These are phyloP conservation scores for Flaveria bidentis DNA, from an alignment of 129 eudicot species.

Conservation along the genomic window DNA sequence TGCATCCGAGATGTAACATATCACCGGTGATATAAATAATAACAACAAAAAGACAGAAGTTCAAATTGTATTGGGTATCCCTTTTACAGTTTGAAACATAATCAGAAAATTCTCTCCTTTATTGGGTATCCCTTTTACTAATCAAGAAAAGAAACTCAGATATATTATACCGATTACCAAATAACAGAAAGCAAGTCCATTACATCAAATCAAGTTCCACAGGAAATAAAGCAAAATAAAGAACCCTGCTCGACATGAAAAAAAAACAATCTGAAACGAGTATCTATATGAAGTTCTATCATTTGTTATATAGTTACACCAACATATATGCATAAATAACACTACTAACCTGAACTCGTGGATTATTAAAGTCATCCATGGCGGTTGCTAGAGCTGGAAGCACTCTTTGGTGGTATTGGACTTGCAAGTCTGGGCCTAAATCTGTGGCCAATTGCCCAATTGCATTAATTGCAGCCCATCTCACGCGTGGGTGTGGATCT, in stretches of 20 bases:
- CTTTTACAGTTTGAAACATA: not conserved
- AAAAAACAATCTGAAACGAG: not conserved
- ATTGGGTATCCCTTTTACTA: not conserved
- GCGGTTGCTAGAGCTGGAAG: slow-evolving; percentile 87
- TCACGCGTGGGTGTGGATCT: slow-evolving; percentile 92
- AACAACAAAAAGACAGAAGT: too few relatives aligned
- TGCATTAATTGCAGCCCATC: slow-evolving; percentile 99
- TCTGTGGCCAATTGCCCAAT: slow-evolving; percentile 98
- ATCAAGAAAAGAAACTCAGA: not conserved
- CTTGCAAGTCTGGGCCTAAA: slow-evolving; percentile 97
- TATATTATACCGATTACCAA: not conserved
- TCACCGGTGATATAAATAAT: not conserved
- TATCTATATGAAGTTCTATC: slow-evolving; percentile 9
- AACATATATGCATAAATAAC: slow-evolving; percentile 11
- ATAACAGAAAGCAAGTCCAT: not conserved
- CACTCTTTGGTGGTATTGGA: slow-evolving; percentile 81
- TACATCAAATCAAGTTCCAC: not conserved
- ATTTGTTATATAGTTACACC: not conserved
- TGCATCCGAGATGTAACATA: not conserved
- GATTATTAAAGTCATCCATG: slow-evolving; percentile 94
- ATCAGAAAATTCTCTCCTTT: not conserved
- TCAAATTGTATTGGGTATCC: not conserved
- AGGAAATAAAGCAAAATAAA: not conserved
- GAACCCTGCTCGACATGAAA: not conserved
- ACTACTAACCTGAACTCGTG: slow-evolving; percentile 85